A percentile compares a stretch with the other conserved stretches of the same genome.
Conservation (phyloP, 306 rosid species). For the Acmispon strigosus region DNA sequence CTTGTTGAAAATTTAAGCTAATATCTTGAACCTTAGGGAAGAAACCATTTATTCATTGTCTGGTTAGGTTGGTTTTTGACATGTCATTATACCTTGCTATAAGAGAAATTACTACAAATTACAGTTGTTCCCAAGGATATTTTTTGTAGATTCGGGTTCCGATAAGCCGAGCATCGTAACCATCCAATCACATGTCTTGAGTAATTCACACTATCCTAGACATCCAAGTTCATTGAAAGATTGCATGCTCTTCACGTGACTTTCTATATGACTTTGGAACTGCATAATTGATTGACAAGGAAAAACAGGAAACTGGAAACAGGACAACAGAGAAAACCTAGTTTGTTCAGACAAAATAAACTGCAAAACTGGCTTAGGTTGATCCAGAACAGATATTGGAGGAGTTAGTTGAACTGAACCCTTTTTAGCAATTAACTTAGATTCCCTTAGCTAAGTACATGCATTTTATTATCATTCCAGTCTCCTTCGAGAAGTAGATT, state of each 20-base stretch:
- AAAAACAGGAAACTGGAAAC: background rate
- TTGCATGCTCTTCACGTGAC: background rate
- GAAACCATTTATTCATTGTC: background rate
- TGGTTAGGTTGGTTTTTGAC: constrained; percentile 4
- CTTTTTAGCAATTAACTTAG: background rate
- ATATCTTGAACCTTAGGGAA: background rate
- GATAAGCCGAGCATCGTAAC: background rate
- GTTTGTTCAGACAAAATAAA: background rate
- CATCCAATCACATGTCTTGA: background rate
- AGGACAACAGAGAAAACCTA: background rate
- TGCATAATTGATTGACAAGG: background rate
- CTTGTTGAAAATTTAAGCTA: constrained; percentile 1
- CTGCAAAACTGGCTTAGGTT: background rate
- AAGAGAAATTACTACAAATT: background rate
- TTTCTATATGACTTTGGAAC: background rate
- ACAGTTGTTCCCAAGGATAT: background rate
- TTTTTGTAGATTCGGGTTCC: background rate
- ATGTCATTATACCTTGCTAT: constrained; percentile 1
- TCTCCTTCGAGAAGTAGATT: no score
- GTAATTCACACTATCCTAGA: background rate
- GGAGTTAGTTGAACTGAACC: background rate
- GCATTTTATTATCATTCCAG: no score
- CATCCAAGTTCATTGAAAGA: background rate
- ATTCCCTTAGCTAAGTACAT: no score
- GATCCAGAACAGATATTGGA: background rate